Evolutionary conservation across 192 early-diverging fungal species (phyloP), one percentile per base, ranked within the genome.

Genomic region (Linnemannia zychae): DNA sequence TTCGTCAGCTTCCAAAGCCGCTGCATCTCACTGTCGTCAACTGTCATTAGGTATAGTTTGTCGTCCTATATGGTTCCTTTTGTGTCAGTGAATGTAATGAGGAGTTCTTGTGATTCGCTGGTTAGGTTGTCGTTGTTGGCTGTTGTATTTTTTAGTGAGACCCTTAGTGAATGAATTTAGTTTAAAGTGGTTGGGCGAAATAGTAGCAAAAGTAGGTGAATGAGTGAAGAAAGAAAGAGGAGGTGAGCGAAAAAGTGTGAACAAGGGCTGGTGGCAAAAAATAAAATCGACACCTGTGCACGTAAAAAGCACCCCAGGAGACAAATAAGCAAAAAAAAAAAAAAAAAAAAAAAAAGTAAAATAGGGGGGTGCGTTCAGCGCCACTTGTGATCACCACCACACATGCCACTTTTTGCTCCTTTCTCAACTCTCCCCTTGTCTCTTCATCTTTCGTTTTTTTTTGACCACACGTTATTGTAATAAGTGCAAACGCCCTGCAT

Each of bases 1-100:
- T 87, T 90, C 24, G 89, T 88, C 28, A 89, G 78, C 53, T 88
- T 89, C 78, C 87, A 88, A 44, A 90, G 67, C 70, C 71, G 78
- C 68, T 90, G 89, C 77, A 87, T 82, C 3, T 82, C 79, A 52
- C 81, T 77, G 63, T 90, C 89, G 36, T 90, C 89, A 11, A 87
- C 82, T 40, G 79, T 87, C 72, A 77, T 82, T 57, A 16, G 28
- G 52, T 49, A 53, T 24, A n/a, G 48, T 68, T 4, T 3, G 67
- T 44, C 40, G 40, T 44, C n/a, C n/a, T 44, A 44, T 44, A 6
- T 3, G 40, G 9, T 44, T 44, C 40, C 3, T 6, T 44, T 6
- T 44, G 67, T 68, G 18, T 18, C 9, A 38, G 67, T 40, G 67
- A 68, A n/a, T 24, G 67, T 12, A 12, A 12, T 11, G 28, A 63